Base-by-base conservation (phyloP, 176 grass and related monocot genomes). In the Phyllostachys edulis region DNA sequence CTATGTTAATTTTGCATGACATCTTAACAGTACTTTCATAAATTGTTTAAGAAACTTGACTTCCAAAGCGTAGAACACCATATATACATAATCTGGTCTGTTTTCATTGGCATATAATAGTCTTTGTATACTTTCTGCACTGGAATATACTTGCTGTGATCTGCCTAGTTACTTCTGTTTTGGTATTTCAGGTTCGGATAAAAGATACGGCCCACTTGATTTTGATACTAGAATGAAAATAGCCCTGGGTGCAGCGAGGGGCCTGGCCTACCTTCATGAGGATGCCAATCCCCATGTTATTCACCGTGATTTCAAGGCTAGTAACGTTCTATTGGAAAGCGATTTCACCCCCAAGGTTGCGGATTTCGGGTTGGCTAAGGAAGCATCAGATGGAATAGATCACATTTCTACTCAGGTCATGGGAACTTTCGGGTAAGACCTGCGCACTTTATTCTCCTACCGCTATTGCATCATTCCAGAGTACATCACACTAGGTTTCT, bases 321-420 rank as follows among this genome's bases (percentile, higher is more conserved):
- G 96, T 34, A 98, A 98, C 70, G 88, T 98, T 73, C 80, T 98
- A 18, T 76, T 98, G 79, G 96, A 95, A 52, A 90, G 90, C 44
- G 96, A 98, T 87, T 98, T 94, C 85, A 95, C 78, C 6, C 83
- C 96, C 23, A 95, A 98, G 80, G 91, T 98, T 83, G 90, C 93
- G 3, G 93, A 98, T 94, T 98, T 98, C 29, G 96, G 96, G 54
- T 76, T 98, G 74, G 93, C 96, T 0, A 98, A 92, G 78, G 96
- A 98, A 80, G 89, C 93, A 38, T 88, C 93, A 57, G 93, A 95
- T 74, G 89, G 87, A 62, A 81, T 77, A 2, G 78, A 98, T 27
- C 96, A 93, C 81, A 95, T 98, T 72, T 95, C 93, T 51, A 98
- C 96, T 80, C 84, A 89, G 52, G 96, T 98, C 69, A 95, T 98